A percentile compares a stretch with the other conserved stretches of the same genome.
Evolutionary conservation across 805 yeast genomes (phyloP).

Genomic region (Cyberlindnera lachancei): DNA sequence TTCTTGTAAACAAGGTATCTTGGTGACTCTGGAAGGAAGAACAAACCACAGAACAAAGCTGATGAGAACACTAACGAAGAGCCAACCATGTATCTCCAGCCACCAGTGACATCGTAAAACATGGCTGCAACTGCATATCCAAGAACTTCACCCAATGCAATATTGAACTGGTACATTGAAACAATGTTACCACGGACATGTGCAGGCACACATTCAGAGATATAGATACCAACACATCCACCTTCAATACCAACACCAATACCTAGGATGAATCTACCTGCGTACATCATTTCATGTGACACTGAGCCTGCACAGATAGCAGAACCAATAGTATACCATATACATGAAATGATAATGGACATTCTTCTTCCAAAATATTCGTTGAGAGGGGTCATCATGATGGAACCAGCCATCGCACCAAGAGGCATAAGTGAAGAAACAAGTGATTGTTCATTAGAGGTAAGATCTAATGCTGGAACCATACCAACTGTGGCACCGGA

Average conservation of each 20-base stretch:
- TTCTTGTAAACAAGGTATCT: slow-evolving; percentile 47
- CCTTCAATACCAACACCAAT: slow-evolving; percentile 62
- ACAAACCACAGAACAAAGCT: slow-evolving; percentile 39
- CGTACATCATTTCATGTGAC: slow-evolving; percentile 41
- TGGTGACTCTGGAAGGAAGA: slow-evolving; percentile 55
- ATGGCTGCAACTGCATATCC: slow-evolving; percentile 61
- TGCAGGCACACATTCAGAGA: slow-evolving; percentile 55
- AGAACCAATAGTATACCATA: slow-evolving; percentile 56
- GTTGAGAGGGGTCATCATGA: slow-evolving; percentile 51
- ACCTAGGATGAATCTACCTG: slow-evolving; percentile 54
- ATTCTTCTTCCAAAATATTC: slow-evolving; percentile 48
- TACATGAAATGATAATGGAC: slow-evolving; percentile 47
- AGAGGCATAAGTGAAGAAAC: slow-evolving; percentile 59
- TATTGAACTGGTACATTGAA: slow-evolving; percentile 54
- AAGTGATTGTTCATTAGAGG: slow-evolving; percentile 39
- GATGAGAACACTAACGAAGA: slow-evolving; percentile 55
- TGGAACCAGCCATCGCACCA: slow-evolving; percentile 60
- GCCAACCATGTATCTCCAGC: slow-evolving; percentile 64
- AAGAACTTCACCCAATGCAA: slow-evolving; percentile 59
- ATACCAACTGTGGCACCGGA: slow-evolving; percentile 55
- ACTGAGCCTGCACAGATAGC: slow-evolving; percentile 47
- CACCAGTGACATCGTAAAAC: slow-evolving; percentile 46
- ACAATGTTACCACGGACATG: slow-evolving; percentile 53
- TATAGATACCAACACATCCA: slow-evolving; percentile 55
- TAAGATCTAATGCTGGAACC: slow-evolving; percentile 33